A percentile compares a stretch with the other conserved stretches of the same genome.
These are phyloP conservation scores for Aurinia saxatilis DNA, from an alignment of 345 rosid genomes.

Conservation along the genomic window DNA sequence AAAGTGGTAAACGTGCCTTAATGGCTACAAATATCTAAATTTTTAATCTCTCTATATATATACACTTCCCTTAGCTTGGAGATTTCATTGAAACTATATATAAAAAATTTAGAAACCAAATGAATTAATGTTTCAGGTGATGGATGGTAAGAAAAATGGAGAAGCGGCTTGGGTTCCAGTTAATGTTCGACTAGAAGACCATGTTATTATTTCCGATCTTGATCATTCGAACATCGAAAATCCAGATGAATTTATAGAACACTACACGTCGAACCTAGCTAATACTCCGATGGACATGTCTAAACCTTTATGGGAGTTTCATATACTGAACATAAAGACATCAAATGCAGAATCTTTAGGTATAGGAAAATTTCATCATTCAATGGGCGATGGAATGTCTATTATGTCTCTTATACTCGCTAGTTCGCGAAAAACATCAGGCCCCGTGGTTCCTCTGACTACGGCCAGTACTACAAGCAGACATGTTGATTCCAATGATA, in stretches of 20 bases:
- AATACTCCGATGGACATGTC: slow-evolving; percentile 42
- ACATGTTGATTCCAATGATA: neutral
- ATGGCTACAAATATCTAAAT: too few species aligned
- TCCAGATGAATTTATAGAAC: slow-evolving; percentile 46
- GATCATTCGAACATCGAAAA: slow-evolving; percentile 23
- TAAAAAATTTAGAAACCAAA: too few species aligned
- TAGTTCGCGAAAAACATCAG: slow-evolving; percentile 36
- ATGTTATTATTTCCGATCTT: slow-evolving; percentile 31
- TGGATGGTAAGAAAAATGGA: slow-evolving; percentile 18
- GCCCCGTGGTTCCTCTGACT: slow-evolving; percentile 47
- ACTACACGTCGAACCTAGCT: slow-evolving; percentile 47
- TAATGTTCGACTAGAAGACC: neutral
- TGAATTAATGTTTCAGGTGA: slow-evolving; percentile 24
- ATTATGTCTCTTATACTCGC: slow-evolving; percentile 52
- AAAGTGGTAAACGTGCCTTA: too few species aligned
- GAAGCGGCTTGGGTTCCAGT: slow-evolving; percentile 39
- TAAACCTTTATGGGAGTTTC: slow-evolving; percentile 68
- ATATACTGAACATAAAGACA: slow-evolving; percentile 49
- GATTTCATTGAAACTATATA: too few species aligned
- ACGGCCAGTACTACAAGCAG: slow-evolving; percentile 29
- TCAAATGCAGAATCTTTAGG: slow-evolving; percentile 46
- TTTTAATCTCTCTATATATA: too few species aligned
- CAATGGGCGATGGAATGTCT: slow-evolving; percentile 44
- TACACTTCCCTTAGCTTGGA: too few species aligned
- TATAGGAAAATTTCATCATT: slow-evolving; percentile 44